phyloP scores from a whole-genome alignment of 495 filamentous ascomycete genomes.

The Endocarpon pusillum region DNA sequence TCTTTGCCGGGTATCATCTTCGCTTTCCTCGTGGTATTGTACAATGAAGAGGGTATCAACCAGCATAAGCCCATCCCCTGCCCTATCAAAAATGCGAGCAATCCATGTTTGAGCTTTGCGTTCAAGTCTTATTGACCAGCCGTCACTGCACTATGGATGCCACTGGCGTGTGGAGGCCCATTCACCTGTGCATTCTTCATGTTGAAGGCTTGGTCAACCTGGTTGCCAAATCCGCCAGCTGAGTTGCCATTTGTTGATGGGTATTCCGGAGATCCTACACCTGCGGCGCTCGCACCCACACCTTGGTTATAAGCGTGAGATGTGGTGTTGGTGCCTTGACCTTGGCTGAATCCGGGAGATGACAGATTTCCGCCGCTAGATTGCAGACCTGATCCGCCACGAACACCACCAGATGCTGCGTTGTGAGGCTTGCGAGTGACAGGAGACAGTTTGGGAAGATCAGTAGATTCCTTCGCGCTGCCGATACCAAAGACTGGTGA shows the following conservation, averaged over 20 bases:
- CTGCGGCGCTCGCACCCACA: constrained; percentile 6
- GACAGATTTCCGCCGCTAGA: too few species aligned
- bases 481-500: constrained; percentile 88
- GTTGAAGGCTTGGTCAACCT: constrained; percentile 37
- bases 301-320: background rate
- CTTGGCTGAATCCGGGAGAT: constrained; percentile 5
- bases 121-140: too few species aligned
- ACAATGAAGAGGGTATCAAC: too few species aligned
- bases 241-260: too few species aligned
- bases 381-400: constrained; percentile 10
- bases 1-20: too few species aligned
- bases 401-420: constrained; percentile 21
- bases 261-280: too few species aligned
- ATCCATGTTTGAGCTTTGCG: too few species aligned
- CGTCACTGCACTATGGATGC: too few species aligned
- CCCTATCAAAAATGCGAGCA: too few species aligned
- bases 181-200: background rate
- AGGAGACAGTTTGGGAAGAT: constrained; percentile 45
- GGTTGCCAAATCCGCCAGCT: constrained; percentile 35
- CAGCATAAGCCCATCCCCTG: too few species aligned
- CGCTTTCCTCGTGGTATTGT: too few species aligned
- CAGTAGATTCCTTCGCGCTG: constrained; percentile 47
- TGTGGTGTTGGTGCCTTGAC: constrained; percentile 5
- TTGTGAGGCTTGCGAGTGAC: constrained; percentile 52
- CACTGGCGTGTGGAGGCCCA: too few species aligned